Evolutionary conservation across 1,284 basidiomycete species (phyloP), one percentile per base, ranked within the genome.

Genomic region (Cerrena zonata): DNA sequence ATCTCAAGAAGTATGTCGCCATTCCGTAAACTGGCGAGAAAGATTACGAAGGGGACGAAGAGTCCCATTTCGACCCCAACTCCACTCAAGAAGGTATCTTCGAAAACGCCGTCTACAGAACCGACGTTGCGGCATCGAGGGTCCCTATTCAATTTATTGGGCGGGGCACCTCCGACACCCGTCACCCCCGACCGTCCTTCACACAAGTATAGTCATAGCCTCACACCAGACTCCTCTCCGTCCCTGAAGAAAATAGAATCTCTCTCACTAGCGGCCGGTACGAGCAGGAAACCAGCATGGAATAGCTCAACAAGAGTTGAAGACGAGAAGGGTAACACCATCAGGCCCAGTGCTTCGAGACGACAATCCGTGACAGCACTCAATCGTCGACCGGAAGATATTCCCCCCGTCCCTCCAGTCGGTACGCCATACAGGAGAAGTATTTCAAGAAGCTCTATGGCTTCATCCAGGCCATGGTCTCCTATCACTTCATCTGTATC

Each of bases 401-500:
- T 74, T 47, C 75, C 80, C 24, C 72, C 76, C 39, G 70, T 76
- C 42, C 79, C 74, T 27, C 63, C 67, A 27, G 53, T 72, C 18
- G 45, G 50, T 26, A 58, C 61, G 22, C 72, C 75, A 11, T 76
- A 79, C 55, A 74, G 75, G 53, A 74, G 83, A 53, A 89, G 86
- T 66, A 58, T 80, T 25, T 89, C 86, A 24, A 76, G 87, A 45
- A 79, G 79, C 43, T 89, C 86, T 15, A 82, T 88, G 75, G 76
- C 82, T 15, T 88, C 86, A 40, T 88, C 85, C 4, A 72, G 87
- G 42, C 87, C 87, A 30, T 89, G 85, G 84, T 87, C 87, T 11
- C 88, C 86, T 25, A 69, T 87, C 21, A 82, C 78, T 45, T 84
- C 85, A 5, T 84, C 87, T 15, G 75, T 76, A 58, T 87, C 86